Conservation (phyloP, 1,284 basidiomycete genomes). For the Boletus sp. region DNA sequence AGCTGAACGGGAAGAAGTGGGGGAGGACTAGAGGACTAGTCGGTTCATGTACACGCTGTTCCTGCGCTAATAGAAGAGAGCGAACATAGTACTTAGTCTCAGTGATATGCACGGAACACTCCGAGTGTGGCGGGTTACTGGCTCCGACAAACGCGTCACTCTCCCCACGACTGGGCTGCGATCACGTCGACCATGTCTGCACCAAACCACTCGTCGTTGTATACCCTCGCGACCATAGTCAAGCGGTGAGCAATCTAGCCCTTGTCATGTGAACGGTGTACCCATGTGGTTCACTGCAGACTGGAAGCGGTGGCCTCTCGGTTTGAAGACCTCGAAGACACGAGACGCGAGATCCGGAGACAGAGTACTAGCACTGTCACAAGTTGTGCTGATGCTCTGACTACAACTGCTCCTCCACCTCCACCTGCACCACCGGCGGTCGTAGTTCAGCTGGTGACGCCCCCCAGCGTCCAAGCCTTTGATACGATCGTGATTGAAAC, state of each 20-base stretch:
- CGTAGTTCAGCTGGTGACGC: constrained; percentile 38
- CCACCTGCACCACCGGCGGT: constrained; percentile 38
- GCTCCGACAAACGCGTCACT: background rate
- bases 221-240: constrained; percentile 75
- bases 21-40: constrained; percentile 18
- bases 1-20: constrained; percentile 2
- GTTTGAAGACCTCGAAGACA: constrained; percentile 79
- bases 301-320: constrained; percentile 92
- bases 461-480: constrained; percentile 69
- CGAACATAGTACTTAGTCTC: no score
- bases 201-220: constrained; percentile 47
- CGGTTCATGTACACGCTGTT: background rate
- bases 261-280: constrained; percentile 1
- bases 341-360: constrained; percentile 39
- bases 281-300: constrained; percentile 36
- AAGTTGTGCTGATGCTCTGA: constrained; percentile 34
- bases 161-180: background rate
- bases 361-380: constrained; percentile 27
- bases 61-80: background rate
- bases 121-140: constrained; percentile 2
- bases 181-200: constrained; percentile 21
- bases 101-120: constrained; percentile 20
- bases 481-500: constrained; percentile 70
- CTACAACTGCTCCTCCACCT: constrained; percentile 37
- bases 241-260: constrained; percentile 57